Evolutionary conservation across 2,329 filamentous ascomycete species (phyloP).

Genomic region (Thermochaetoides dissita): DNA sequence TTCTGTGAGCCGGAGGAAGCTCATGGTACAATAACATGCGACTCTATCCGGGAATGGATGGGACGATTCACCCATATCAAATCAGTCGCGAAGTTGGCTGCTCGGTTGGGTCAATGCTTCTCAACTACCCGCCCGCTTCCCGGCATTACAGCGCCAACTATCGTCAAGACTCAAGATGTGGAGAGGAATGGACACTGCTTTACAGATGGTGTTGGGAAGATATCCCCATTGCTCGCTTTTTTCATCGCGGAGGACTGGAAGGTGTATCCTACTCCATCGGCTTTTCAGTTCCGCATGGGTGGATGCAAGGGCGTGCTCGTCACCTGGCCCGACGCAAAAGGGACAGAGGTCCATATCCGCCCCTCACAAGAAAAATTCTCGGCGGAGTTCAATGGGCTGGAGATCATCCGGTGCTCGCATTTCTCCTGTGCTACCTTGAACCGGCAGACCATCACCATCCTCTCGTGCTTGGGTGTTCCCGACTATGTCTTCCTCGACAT

Average conservation of each 20-base stretch:
- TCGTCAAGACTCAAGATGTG: conserved; percentile 56
- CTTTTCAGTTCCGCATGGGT: conserved; percentile 82
- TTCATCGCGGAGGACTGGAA: conserved; percentile 60
- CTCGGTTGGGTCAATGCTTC: conserved; percentile 85
- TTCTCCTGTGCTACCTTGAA: conserved; percentile 72
- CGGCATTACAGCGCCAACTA: conserved; percentile 44
- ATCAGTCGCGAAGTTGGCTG: conserved; percentile 77
- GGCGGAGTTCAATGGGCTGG: conserved; percentile 55
- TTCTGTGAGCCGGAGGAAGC: conserved; percentile 51
- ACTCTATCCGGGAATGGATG: conserved; percentile 74
- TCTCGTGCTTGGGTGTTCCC: conserved; percentile 62
- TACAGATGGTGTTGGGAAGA: conserved; percentile 84
- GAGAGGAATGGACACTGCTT: conserved; percentile 57
- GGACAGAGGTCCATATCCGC: conserved; percentile 61
- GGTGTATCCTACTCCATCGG: conserved; percentile 54
- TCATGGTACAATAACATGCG: conserved; percentile 44
- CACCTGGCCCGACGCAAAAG: conserved; percentile 54
- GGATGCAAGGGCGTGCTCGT: conserved; percentile 84
- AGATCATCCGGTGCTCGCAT: conserved; percentile 71
- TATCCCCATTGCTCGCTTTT: conserved; percentile 64
- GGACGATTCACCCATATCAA: conserved; percentile 70
- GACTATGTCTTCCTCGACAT: conserved; percentile 53
- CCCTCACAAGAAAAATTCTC: conserved; percentile 81
- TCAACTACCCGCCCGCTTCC: conserved; percentile 73
- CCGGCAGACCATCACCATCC: conserved; percentile 75